Base-by-base conservation (phyloP, 2,329 filamentous ascomycete species). In the Penicillium oxalicum region DNA sequence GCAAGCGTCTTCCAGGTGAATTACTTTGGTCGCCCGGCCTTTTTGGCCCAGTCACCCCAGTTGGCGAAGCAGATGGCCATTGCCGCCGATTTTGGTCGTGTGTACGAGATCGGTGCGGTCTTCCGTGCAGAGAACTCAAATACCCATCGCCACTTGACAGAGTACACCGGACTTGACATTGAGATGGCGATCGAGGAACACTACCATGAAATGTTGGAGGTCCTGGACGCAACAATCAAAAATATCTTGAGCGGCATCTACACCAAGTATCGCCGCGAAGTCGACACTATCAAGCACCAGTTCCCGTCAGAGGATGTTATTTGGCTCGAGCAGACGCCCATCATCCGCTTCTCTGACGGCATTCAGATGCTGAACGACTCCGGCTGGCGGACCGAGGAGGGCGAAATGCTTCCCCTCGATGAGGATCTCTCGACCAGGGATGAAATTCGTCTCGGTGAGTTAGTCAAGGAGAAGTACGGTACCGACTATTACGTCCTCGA, bases 81-180 rank as follows among this genome's bases (percentile, higher is more conserved):
- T 36, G 88, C 89, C 4, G 85, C 90, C 27, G 91, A 96, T 65
- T 93, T 95, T 64, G 85, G 86, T 49, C 83, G 84, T 44, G 91
- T 96, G 5, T 96, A 91, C 62, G 91, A 96, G 66, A 84, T 93
- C 55, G 88, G 88, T 12, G 84, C 88, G 2, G 90, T 96, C 5
- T 96, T 96, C 77, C 83, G 91, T 58, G 91, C 91, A 0, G 91
- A 96, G 67, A 94, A 96, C 73, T 94, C 88, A 64, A 96, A 96
- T 69, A 96, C 91, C 0, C 91, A 95, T 63, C 84, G 91, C 34
- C 91, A 96, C 67, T 76, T 96, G 76, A 95, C 91, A 0, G 91
- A 96, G 67, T 96, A 94, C 66, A 96, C 90, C 4, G 91, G 91
- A 47, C 76, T 96, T 28, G 91, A 96, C 77, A 70, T 96, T 13